A percentile compares a stretch with the other conserved stretches of the same genome.
Conservation (phyloP, 441 rosid genomes). For the Melastoma candidum region DNA sequence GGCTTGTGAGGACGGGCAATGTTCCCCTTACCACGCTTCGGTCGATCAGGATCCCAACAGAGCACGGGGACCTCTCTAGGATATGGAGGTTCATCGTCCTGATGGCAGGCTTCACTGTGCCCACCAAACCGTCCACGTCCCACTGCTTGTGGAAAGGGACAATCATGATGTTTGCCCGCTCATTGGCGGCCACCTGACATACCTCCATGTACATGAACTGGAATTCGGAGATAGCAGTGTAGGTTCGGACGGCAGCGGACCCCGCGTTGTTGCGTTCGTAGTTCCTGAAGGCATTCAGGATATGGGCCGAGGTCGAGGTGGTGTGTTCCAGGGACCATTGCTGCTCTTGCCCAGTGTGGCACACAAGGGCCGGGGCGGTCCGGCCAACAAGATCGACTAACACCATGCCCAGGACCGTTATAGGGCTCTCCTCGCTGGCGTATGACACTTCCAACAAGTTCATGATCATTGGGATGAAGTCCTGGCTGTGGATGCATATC, state of each 20-base stretch:
- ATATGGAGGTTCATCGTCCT: constrained; percentile 31
- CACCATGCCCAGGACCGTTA: constrained; percentile 27
- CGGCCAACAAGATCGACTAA: constrained; percentile 51
- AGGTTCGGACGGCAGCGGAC: constrained; percentile 26
- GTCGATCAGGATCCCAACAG: constrained; percentile 31
- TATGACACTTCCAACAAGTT: constrained; percentile 42
- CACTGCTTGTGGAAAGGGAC: constrained; percentile 55
- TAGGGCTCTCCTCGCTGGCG: constrained; percentile 23
- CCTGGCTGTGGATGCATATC: constrained; percentile 32
- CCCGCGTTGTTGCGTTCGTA: constrained; percentile 30
- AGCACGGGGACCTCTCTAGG: constrained; percentile 38
- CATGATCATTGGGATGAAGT: constrained; percentile 30
- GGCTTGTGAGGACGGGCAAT: neutral
- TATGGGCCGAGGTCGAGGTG: constrained; percentile 17
- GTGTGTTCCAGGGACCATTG: neutral
- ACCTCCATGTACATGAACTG: constrained; percentile 43
- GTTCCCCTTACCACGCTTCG: neutral
- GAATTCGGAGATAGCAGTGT: constrained; percentile 38
- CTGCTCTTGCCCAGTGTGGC: constrained; percentile 15
- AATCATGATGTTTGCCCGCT: constrained; percentile 30
- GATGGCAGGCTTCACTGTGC: constrained; percentile 13
- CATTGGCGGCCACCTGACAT: constrained; percentile 36
- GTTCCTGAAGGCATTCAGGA: constrained; percentile 30
- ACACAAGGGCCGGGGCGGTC: constrained; percentile 33
- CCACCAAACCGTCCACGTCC: constrained; percentile 35